phyloP scores from a whole-genome alignment of 345 rosid species.

The Eucalyptus albens region DNA sequence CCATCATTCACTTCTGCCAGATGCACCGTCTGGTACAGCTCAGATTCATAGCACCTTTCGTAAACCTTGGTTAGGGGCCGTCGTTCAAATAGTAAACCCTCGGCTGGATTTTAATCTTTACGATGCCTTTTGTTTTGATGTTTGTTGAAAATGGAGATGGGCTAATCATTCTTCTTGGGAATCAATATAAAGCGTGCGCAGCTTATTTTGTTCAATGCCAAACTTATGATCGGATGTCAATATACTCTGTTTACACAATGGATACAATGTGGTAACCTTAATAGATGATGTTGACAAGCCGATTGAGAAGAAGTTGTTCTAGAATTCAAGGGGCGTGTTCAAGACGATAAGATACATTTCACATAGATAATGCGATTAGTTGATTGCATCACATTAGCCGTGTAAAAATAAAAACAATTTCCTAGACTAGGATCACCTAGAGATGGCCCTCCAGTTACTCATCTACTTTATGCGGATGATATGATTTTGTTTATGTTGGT shows the following conservation, averaged over 20 bases:
- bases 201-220: not conserved
- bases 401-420: not conserved
- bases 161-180: not conserved
- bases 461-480: not conserved
- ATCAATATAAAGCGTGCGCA: not conserved
- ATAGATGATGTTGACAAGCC: not conserved
- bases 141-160: not conserved
- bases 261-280: not conserved
- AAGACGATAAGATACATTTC: not conserved
- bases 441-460: not conserved
- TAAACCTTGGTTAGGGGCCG: not conserved
- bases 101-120: not conserved
- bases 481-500: not conserved
- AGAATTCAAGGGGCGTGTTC: not conserved
- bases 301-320: not conserved
- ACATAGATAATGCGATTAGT: not conserved
- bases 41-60: not conserved
- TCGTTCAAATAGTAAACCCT: not conserved
- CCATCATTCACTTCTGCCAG: not conserved
- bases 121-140: not conserved
- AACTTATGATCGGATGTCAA: not conserved
- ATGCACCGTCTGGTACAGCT: not conserved
- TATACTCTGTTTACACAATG: not conserved
- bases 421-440: not conserved
- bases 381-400: not conserved